Conservation (phyloP, 495 filamentous ascomycete species). For the Xylaria intraflava region DNA sequence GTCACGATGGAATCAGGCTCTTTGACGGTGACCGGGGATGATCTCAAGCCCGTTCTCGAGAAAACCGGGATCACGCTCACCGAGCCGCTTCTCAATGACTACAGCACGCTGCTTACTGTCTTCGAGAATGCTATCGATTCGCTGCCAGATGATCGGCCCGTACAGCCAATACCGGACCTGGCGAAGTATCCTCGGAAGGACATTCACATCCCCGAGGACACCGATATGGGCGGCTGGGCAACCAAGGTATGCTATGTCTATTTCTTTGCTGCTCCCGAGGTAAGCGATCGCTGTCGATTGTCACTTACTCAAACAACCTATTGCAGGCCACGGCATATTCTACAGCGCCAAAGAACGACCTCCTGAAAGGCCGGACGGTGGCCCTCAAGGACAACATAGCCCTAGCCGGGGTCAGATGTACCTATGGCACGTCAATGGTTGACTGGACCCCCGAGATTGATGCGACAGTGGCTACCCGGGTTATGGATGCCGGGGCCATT, state of each 20-base stretch:
- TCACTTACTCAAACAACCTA: background rate
- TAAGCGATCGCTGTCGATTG: background rate
- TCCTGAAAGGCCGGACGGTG: constrained; percentile 28
- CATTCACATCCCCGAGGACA: constrained; percentile 25
- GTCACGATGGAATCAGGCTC: background rate
- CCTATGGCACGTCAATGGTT: constrained; percentile 31
- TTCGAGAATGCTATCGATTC: constrained; percentile 16
- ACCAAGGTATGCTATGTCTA: constrained; percentile 13
- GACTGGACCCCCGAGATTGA: constrained; percentile 33
- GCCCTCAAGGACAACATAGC: constrained; percentile 37
- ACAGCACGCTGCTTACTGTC: constrained; percentile 15
- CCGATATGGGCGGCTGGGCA: constrained; percentile 24
- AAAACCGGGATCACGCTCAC: constrained; percentile 19
- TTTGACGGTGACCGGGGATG: constrained; percentile 7
- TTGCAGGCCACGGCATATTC: constrained; percentile 21
- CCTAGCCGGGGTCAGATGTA: constrained; percentile 30
- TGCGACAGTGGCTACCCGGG: constrained; percentile 30
- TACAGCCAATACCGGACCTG: constrained; percentile 21
- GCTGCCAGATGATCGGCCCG: constrained; percentile 16
- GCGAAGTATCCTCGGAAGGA: constrained; percentile 21
- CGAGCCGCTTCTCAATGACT: constrained; percentile 11
- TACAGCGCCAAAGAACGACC: constrained; percentile 20
- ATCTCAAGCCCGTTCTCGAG: constrained; percentile 13
- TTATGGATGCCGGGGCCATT: constrained; percentile 30
- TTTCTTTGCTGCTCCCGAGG: background rate